Percentiles rank a stretch among this genome's conserved stretches.
These are phyloP conservation scores for Cyberlindnera misumaiensis DNA, from an alignment of 805 yeast genomes.

Conservation along the genomic window DNA sequence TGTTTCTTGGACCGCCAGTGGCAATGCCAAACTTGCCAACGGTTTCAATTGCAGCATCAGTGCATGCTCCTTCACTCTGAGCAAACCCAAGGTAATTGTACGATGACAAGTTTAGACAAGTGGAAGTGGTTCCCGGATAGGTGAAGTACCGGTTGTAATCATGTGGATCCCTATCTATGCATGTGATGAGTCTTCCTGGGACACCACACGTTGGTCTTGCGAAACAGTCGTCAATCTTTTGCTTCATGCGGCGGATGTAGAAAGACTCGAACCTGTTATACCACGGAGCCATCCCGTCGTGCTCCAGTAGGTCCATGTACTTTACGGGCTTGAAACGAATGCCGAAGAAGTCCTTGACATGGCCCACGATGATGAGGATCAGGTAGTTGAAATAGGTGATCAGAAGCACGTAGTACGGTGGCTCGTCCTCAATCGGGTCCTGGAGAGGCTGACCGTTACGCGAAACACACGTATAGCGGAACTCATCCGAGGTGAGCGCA, in stretches of 20 bases:
- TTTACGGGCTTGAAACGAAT: slow-evolving; percentile 60
- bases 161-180: slow-evolving; percentile 70
- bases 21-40: slow-evolving; percentile 70
- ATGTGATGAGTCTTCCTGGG: slow-evolving; percentile 85
- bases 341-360: slow-evolving; percentile 83
- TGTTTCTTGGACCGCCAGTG: slow-evolving; percentile 69
- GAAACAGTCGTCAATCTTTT: slow-evolving; percentile 89
- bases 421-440: slow-evolving; percentile 68
- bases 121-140: slow-evolving; percentile 68
- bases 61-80: slow-evolving; percentile 87
- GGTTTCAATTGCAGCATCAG: slow-evolving; percentile 62
- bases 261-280: slow-evolving; percentile 90
- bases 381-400: slow-evolving; percentile 83
- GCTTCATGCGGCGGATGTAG: slow-evolving; percentile 86
- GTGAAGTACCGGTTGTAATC: slow-evolving; percentile 59
- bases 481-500: slow-evolving; percentile 52
- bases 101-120: slow-evolving; percentile 80
- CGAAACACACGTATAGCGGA: slow-evolving; percentile 55
- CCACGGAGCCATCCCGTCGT: slow-evolving; percentile 94
- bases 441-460: slow-evolving; percentile 50
- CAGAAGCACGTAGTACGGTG: slow-evolving; percentile 72
- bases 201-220: slow-evolving; percentile 96
- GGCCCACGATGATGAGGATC: slow-evolving; percentile 81
- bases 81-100: slow-evolving; percentile 97
- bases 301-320: slow-evolving; percentile 61